phyloP scores from a whole-genome alignment of 257 asterid genomes.

The Thymus mandschuricus region DNA sequence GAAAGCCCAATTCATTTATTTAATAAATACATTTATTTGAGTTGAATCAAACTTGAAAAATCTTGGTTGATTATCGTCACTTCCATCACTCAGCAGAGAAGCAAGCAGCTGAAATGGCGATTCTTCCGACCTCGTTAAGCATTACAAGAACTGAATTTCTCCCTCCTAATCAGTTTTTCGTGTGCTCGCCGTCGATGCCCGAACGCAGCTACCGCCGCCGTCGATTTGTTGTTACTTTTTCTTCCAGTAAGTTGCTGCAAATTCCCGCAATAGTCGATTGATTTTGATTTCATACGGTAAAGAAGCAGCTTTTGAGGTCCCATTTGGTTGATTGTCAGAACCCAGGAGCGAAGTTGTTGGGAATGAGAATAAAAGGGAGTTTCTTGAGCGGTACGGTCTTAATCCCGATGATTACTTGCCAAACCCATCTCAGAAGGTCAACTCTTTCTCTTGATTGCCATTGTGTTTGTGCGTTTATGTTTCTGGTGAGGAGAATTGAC shows the following conservation, averaged over 20 bases:
- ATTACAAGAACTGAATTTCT: slow-evolving; percentile 32
- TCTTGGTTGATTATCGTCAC: slow-evolving; percentile 16
- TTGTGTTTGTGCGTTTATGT: background rate
- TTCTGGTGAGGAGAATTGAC: background rate
- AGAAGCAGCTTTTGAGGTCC: background rate
- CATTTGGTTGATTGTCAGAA: slow-evolving; percentile 44
- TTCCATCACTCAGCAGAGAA: slow-evolving; percentile 9
- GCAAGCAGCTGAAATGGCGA: slow-evolving; percentile 50
- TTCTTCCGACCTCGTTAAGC: slow-evolving; percentile 38
- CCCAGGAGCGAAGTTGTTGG: slow-evolving; percentile 46
- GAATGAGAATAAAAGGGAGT: slow-evolving; percentile 59
- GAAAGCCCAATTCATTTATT: background rate
- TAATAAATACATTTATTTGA: no score
- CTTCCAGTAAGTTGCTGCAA: slow-evolving; percentile 58
- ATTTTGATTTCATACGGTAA: background rate
- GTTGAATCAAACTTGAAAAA: background rate
- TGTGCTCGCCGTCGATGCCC: slow-evolving; percentile 36
- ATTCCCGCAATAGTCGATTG: background rate
- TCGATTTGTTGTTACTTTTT: slow-evolving; percentile 44
- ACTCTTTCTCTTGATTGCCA: background rate
- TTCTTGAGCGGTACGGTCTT: slow-evolving; percentile 75
- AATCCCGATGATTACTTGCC: slow-evolving; percentile 74
- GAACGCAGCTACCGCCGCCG: slow-evolving; percentile 39
- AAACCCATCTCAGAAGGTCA: slow-evolving; percentile 71
- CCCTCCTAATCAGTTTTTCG: slow-evolving; percentile 27